Conservation (phyloP, 1,284 basidiomycete genomes). For the Malassezia yamatoensis region DNA sequence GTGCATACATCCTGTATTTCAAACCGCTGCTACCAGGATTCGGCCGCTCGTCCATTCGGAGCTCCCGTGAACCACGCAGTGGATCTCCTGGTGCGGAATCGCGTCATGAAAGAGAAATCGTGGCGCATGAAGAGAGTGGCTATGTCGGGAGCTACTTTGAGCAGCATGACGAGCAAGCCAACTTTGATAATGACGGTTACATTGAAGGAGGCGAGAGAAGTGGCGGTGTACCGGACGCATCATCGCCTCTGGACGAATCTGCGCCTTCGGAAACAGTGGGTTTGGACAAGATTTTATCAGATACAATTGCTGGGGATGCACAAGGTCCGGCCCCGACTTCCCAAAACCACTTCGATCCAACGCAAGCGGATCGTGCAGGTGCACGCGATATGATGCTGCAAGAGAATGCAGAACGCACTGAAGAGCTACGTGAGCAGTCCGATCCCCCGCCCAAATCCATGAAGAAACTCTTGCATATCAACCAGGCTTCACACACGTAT, state of each 20-base stretch:
- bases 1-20: conserved; percentile 83
- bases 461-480: conserved; percentile 25
- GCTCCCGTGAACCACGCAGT: conserved; percentile 56
- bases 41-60: conserved; percentile 70
- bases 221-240: conserved; percentile 22
- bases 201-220: conserved; percentile 40
- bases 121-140: conserved; percentile 77
- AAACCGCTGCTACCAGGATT: conserved; percentile 84
- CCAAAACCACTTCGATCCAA: conserved; percentile 3
- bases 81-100: conserved; percentile 57
- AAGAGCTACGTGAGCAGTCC: conserved; percentile 20
- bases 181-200: conserved; percentile 42
- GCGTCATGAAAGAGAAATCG: conserved; percentile 58
- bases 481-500: conserved; percentile 47
- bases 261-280: conserved; percentile 12
- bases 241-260: conserved; percentile 9
- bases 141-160: conserved; percentile 59
- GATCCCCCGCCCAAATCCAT: conserved; percentile 20
- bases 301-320: not conserved
- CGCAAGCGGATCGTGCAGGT: conserved; percentile 9
- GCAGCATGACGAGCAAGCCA: conserved; percentile 32
- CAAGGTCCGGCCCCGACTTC: not conserved
- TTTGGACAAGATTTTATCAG: conserved; percentile 1
- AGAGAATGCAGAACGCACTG: conserved; percentile 6
- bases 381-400: conserved; percentile 13